These are phyloP conservation scores for Dipodascus geniculatus DNA, from an alignment of 805 yeast genomes.

Conservation along the genomic window DNA sequence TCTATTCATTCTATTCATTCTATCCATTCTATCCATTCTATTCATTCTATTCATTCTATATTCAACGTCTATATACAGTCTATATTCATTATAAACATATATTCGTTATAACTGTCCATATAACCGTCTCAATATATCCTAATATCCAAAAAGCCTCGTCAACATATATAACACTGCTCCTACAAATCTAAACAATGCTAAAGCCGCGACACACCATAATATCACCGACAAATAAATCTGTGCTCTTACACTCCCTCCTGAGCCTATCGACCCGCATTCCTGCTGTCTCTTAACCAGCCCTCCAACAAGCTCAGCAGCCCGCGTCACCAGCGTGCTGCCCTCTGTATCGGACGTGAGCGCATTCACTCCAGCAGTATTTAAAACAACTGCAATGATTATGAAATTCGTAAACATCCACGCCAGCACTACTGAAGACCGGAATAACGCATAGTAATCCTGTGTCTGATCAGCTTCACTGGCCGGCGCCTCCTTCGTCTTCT, in stretches of 20 bases:
- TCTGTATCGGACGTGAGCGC: conserved; percentile 29
- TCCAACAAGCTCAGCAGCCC: background rate
- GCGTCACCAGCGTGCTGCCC: conserved; percentile 27
- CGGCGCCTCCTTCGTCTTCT: conserved; percentile 23
- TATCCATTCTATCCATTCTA: too few relatives aligned
- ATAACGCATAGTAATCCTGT: conserved; percentile 77
- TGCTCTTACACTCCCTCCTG: conserved; percentile 13
- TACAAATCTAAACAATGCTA: conserved; percentile 71
- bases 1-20: too few relatives aligned
- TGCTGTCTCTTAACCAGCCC: conserved; percentile 1
- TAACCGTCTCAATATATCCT: conserved; percentile 2
- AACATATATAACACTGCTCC: conserved; percentile 58
- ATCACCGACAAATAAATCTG: conserved; percentile 65
- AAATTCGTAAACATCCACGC: conserved; percentile 84
- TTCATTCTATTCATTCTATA: too few relatives aligned
- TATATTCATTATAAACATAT: too few relatives aligned
- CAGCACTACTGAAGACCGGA: conserved; percentile 80
- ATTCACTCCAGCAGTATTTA: conserved; percentile 71
- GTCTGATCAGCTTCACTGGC: conserved; percentile 39
- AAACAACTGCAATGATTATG: conserved; percentile 67
- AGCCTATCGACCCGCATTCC: background rate
- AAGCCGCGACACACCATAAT: conserved; percentile 84
- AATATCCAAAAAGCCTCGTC: conserved; percentile 22
- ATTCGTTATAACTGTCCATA: too few relatives aligned
- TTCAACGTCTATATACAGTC: too few relatives aligned